Evolutionary conservation across 2,329 filamentous ascomycete species (phyloP).

Genomic region (Aspergillus calidoustus): DNA sequence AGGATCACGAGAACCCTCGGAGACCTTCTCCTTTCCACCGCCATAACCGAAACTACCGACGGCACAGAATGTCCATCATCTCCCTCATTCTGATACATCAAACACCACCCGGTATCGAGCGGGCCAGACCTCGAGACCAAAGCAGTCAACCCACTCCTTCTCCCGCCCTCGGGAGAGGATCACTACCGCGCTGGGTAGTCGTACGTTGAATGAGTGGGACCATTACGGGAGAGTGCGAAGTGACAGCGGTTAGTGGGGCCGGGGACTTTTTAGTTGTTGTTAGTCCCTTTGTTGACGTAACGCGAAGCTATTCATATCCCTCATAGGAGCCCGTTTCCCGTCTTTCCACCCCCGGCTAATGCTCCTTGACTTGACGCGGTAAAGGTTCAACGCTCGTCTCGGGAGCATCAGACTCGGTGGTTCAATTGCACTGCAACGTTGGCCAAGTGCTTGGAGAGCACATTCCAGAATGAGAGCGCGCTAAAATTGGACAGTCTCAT

Average conservation of each 20-base stretch:
- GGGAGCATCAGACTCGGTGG: background rate
- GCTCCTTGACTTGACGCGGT: no score
- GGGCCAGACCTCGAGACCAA: background rate
- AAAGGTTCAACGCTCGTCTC: background rate
- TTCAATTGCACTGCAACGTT: background rate
- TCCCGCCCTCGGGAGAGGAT: background rate
- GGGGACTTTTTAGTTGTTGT: background rate
- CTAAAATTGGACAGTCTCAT: background rate
- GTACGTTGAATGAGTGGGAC: background rate
- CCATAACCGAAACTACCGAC: background rate
- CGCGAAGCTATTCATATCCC: background rate
- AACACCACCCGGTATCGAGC: background rate
- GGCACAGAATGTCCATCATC: background rate
- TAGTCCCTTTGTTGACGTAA: background rate
- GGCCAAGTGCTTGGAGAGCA: background rate
- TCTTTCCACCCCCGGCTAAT: background rate
- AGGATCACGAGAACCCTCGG: background rate
- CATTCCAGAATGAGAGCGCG: background rate
- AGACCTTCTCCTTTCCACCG: background rate
- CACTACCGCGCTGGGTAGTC: background rate
- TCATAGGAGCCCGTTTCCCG: background rate
- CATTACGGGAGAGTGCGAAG: no score
- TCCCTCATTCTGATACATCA: background rate
- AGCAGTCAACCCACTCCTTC: background rate
- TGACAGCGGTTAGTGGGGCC: constrained; percentile 18